phyloP scores from a whole-genome alignment of 129 eudicot genomes.

The Sambucus nigra region DNA sequence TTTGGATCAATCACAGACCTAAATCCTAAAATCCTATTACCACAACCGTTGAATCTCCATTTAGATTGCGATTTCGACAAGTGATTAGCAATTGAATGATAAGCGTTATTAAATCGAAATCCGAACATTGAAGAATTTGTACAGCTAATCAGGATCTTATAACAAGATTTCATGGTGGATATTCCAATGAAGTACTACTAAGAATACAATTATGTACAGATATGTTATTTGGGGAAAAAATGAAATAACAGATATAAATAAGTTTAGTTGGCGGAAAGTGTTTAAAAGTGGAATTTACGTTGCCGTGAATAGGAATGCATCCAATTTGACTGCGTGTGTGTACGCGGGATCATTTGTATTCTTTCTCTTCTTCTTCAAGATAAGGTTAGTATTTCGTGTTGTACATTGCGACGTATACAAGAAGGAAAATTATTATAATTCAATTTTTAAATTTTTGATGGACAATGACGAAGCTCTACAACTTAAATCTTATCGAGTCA shows the following conservation, averaged over 20 bases:
- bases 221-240: slow-evolving; percentile 16
- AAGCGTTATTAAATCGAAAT: slow-evolving; percentile 23
- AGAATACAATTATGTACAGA: background rate
- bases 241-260: slow-evolving; percentile 39
- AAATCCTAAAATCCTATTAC: slow-evolving; percentile 33
- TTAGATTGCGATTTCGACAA: slow-evolving; percentile 43
- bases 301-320: too few species aligned
- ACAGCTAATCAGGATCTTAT: slow-evolving; percentile 43
- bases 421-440: too few species aligned
- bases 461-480: too few species aligned
- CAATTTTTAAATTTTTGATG: too few species aligned
- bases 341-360: too few species aligned
- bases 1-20: slow-evolving; percentile 34
- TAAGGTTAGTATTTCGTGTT: too few species aligned
- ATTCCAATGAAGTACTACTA: slow-evolving; percentile 22
- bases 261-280: too few species aligned
- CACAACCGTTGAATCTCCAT: slow-evolving; percentile 19
- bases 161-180: slow-evolving; percentile 52
- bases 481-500: too few species aligned
- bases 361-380: too few species aligned
- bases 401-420: too few species aligned
- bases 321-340: too few species aligned
- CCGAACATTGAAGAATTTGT: slow-evolving; percentile 50
- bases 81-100: slow-evolving; percentile 24
- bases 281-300: too few species aligned